phyloP scores from a whole-genome alignment of 345 rosid species.

The Eucalyptus pauciflora region DNA sequence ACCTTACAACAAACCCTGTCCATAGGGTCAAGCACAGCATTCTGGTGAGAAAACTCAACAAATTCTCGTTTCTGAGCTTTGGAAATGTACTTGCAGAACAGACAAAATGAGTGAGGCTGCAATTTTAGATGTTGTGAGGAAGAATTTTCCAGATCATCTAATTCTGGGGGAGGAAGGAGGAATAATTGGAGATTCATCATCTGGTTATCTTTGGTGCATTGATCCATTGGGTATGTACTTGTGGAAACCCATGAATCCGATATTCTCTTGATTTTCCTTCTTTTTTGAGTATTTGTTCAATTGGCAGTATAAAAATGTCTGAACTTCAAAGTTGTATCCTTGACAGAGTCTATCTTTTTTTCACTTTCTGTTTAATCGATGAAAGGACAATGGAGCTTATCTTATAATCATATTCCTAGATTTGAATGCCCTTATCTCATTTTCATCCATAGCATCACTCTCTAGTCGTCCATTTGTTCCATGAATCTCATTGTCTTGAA shows the following conservation, averaged over 20 bases:
- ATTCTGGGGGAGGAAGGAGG: constrained; percentile 98
- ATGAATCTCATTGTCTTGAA: neutral
- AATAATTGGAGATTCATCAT: constrained; percentile 60
- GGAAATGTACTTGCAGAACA: constrained; percentile 48
- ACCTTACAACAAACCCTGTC: neutral
- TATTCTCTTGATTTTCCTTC: neutral
- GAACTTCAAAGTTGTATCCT: neutral
- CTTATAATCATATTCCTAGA: neutral
- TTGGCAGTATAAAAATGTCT: neutral
- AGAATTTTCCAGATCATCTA: constrained; percentile 74
- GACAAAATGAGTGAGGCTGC: constrained; percentile 89
- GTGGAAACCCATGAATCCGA: neutral
- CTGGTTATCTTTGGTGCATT: constrained; percentile 96
- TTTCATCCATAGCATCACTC: neutral
- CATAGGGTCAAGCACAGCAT: neutral
- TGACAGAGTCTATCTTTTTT: neutral
- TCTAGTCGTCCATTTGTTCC: neutral
- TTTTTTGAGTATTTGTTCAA: neutral
- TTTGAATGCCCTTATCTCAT: neutral
- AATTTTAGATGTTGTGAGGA: constrained; percentile 67
- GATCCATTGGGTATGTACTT: constrained; percentile 79
- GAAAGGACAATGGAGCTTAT: neutral
- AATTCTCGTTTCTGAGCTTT: neutral
- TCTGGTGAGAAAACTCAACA: neutral
- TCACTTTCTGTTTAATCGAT: neutral